Conservation (phyloP, 176 grass and related monocot genomes). For the Musa itinerans region DNA sequence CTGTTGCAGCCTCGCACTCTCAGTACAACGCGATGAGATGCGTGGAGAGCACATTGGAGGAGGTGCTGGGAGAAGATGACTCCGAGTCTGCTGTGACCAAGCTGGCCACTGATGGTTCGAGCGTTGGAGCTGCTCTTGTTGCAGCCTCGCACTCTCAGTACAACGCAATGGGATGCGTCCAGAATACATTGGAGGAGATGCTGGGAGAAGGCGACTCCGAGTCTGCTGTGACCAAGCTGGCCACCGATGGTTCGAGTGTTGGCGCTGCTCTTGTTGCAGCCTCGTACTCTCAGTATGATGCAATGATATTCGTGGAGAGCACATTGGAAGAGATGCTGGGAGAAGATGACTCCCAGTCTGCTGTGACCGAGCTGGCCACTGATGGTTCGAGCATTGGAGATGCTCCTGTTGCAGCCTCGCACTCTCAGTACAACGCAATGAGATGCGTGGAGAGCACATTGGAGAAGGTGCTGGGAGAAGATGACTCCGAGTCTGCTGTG, state of each 20-base stretch:
- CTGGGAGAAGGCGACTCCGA: not conserved
- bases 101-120: constrained; percentile 12
- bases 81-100: not conserved
- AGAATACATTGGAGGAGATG: not conserved
- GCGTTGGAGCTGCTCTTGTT: constrained; percentile 4
- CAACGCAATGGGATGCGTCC: not conserved
- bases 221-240: not conserved
- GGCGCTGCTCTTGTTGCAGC: constrained; percentile 4
- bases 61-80: constrained; percentile 3
- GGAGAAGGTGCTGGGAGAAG: not conserved
- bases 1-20: constrained; percentile 9
- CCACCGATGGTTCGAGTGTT: not conserved
- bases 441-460: not conserved
- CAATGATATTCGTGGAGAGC: not conserved
- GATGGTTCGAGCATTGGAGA: not conserved
- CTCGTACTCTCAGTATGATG: constrained; percentile 4
- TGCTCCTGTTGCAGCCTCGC: constrained; percentile 2
- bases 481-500: not conserved
- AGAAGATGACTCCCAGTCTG: not conserved
- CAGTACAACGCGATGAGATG: not conserved
- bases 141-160: constrained; percentile 12
- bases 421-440: not conserved
- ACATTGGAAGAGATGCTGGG: not conserved
- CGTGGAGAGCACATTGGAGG: constrained; percentile 1
- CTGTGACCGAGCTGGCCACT: not conserved